Evolutionary conservation across 306 rosid species (phyloP).

Genomic region (Cucumis hystrix): DNA sequence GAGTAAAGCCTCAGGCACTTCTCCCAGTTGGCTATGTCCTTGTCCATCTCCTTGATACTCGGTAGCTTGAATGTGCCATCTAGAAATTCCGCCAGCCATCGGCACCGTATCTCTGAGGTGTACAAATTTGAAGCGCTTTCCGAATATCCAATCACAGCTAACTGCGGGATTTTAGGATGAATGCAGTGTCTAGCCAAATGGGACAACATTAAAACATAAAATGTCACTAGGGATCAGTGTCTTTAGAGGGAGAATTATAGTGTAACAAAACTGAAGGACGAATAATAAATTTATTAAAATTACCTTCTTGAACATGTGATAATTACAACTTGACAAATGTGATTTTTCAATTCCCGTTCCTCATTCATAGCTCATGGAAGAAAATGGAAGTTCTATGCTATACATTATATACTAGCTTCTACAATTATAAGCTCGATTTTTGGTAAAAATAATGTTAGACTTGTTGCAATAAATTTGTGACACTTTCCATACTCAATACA

Average conservation of each 20-base stretch:
- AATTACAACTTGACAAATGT: not conserved
- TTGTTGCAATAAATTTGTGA: no score
- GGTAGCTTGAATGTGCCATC: constrained; percentile 43
- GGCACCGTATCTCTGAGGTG: constrained; percentile 53
- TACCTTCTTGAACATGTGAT: not conserved
- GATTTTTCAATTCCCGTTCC: not conserved
- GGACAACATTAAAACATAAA: not conserved
- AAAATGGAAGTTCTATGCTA: not conserved
- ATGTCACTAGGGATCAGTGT: not conserved
- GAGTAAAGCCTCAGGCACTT: constrained; percentile 20
- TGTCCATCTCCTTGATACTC: constrained; percentile 44
- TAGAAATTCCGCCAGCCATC: constrained; percentile 54
- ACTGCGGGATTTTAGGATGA: constrained; percentile 30
- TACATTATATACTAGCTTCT: not conserved
- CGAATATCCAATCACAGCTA: constrained; percentile 39
- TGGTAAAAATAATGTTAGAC: no score
- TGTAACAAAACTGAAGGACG: not conserved
- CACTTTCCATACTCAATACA: no score
- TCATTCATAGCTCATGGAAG: not conserved
- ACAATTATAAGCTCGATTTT: no score
- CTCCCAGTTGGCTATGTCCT: constrained; percentile 34
- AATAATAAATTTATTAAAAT: not conserved
- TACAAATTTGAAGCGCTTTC: constrained; percentile 30
- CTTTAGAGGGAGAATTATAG: no score
- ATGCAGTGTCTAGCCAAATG: constrained; percentile 20